phyloP scores from a whole-genome alignment of 441 rosid species.

The Francoa sonchifolia region DNA sequence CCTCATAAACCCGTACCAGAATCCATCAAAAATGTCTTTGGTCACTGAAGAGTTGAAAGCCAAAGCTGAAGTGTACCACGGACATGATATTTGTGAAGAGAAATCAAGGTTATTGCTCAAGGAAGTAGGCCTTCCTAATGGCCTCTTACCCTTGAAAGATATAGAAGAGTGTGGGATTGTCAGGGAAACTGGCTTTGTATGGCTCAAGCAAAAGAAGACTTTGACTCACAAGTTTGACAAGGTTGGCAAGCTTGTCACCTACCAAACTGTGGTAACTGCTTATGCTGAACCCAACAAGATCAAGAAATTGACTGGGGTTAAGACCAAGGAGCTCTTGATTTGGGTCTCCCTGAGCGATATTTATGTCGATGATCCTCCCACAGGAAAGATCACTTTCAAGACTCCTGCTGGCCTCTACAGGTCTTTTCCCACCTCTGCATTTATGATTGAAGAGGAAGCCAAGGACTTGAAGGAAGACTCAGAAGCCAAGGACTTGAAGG shows the following conservation, averaged over 20 bases:
- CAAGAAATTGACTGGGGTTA: constrained; percentile 86
- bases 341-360: constrained; percentile 70
- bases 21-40: constrained; percentile 31
- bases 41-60: constrained; percentile 62
- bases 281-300: constrained; percentile 45
- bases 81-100: constrained; percentile 64
- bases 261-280: constrained; percentile 71
- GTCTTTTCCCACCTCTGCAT: constrained; percentile 43
- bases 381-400: constrained; percentile 43
- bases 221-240: constrained; percentile 67
- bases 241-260: constrained; percentile 44
- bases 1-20: too few species aligned
- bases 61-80: constrained; percentile 63
- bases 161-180: constrained; percentile 68
- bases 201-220: constrained; percentile 86
- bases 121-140: constrained; percentile 60
- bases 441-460: constrained; percentile 27
- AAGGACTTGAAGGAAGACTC: constrained; percentile 14
- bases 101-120: constrained; percentile 45
- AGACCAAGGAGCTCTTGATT: constrained; percentile 72
- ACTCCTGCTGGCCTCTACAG: constrained; percentile 47
- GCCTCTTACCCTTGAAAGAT: constrained; percentile 70
- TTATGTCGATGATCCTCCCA: constrained; percentile 37
- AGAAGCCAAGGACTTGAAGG: constrained; percentile 11
- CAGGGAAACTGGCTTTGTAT: constrained; percentile 72